Percentiles rank a stretch among this genome's conserved stretches.
Conservation (phyloP, 1,284 basidiomycete species). For the Coniophora puteana region DNA sequence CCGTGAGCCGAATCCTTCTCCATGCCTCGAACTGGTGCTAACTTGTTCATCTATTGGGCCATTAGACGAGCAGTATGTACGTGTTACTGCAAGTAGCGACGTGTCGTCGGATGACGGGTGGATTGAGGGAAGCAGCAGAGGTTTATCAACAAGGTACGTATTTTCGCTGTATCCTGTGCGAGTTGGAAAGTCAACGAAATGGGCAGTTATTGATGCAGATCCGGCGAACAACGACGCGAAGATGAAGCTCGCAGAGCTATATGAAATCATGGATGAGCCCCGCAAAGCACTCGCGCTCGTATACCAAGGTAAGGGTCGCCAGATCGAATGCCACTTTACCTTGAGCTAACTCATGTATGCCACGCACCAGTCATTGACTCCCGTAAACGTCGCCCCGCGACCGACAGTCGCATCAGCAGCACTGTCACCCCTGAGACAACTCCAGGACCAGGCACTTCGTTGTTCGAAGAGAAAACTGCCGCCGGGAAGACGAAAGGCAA, state of each 20-base stretch:
- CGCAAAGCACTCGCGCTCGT: constrained; percentile 84
- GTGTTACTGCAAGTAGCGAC: constrained; percentile 68
- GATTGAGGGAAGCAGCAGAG: constrained; percentile 73
- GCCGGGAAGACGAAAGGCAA: constrained; percentile 33
- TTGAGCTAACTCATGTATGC: neutral
- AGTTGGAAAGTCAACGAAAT: neutral
- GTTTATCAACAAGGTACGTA: constrained; percentile 77
- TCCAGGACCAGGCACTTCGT: constrained; percentile 32
- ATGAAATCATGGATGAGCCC: constrained; percentile 79
- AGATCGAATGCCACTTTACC: neutral
- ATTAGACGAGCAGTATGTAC: constrained; percentile 65
- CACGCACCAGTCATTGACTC: constrained; percentile 59
- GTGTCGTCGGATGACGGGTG: constrained; percentile 65
- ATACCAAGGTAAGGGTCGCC: constrained; percentile 85
- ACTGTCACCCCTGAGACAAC: constrained; percentile 24
- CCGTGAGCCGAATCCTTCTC: constrained; percentile 39
- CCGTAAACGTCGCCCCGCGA: constrained; percentile 46
- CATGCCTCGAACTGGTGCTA: neutral
- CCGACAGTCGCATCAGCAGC: constrained; percentile 14
- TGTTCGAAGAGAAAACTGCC: constrained; percentile 57
- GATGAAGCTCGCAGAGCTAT: constrained; percentile 86
- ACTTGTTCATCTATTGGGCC: neutral
- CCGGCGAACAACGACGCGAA: constrained; percentile 78
- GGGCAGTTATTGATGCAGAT: constrained; percentile 67
- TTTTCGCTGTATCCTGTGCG: neutral